phyloP scores from a whole-genome alignment of 2,329 filamentous ascomycete species.

The Chrysosporium keratinophilum region DNA sequence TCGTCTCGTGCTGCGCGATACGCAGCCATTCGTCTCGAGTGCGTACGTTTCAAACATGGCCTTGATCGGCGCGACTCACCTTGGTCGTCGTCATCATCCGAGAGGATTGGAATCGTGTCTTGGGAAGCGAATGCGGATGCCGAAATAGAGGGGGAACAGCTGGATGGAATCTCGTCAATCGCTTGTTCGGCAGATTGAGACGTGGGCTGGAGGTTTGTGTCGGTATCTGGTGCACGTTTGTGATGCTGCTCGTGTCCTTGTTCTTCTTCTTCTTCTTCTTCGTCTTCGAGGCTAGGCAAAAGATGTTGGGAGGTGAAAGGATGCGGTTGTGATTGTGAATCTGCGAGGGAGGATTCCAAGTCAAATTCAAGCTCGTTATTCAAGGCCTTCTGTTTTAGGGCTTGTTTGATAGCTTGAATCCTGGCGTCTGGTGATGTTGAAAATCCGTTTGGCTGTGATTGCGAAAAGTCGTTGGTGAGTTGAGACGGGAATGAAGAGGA shows the following conservation, averaged over 20 bases:
- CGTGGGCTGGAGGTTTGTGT: not conserved
- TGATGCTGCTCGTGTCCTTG: not conserved
- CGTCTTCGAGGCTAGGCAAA: too few species aligned
- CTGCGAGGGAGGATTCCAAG: conserved; percentile 5
- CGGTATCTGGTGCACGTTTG: conserved; percentile 4
- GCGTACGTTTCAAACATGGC: conserved; percentile 14
- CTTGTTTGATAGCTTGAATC: conserved; percentile 14
- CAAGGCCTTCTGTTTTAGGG: conserved; percentile 12
- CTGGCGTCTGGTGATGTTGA: conserved; percentile 7
- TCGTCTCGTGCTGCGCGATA: conserved; percentile 35
- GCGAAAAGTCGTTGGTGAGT: not conserved
- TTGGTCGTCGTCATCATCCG: not conserved
- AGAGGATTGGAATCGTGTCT: not conserved
- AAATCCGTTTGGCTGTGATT: conserved; percentile 1
- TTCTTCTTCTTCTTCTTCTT: too few species aligned
- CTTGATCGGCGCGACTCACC: not conserved
- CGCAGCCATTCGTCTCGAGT: conserved; percentile 22
- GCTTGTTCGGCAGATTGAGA: conserved; percentile 7
- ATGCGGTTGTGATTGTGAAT: conserved; percentile 7
- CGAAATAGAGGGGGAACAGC: conserved; percentile 21
- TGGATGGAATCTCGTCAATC: not conserved
- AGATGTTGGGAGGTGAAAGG: not conserved
- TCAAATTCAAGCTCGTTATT: conserved; percentile 15
- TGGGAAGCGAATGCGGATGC: conserved; percentile 23
- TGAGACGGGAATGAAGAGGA: conserved; percentile 1